These are phyloP conservation scores for Nepenthes alata DNA, from an alignment of 179 eudicot species.

Conservation along the genomic window DNA sequence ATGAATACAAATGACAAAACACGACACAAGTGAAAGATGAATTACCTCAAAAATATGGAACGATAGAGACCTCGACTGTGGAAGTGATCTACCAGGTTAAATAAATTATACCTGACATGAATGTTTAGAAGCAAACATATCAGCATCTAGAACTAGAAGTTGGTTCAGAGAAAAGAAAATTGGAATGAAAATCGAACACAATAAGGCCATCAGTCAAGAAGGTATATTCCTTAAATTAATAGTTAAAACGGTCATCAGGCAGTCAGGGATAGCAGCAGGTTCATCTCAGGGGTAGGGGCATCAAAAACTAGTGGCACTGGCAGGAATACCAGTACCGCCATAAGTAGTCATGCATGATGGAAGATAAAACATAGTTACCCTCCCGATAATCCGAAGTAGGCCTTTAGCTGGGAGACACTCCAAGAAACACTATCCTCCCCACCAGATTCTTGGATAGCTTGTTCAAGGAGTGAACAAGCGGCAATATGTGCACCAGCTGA, in stretches of 20 bases:
- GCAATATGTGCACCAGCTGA: conserved; percentile 99
- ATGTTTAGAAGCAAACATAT: conserved; percentile 5
- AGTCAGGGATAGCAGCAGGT: neutral
- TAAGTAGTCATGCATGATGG: neutral
- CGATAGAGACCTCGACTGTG: conserved; percentile 77
- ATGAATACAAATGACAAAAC: neutral
- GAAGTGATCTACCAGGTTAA: conserved; percentile 75
- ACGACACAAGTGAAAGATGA: conserved; percentile 4
- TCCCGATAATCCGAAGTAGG: conserved; percentile 95
- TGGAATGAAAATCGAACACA: too few relatives aligned
- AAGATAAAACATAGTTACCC: conserved; percentile 35
- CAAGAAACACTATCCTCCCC: conserved; percentile 49
- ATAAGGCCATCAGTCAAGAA: too few relatives aligned
- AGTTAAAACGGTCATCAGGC: too few relatives aligned
- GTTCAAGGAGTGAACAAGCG: conserved; percentile 78
- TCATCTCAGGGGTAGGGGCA: neutral
- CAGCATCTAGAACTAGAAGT: neutral
- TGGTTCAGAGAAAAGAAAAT: too few relatives aligned
- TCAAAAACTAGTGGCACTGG: neutral
- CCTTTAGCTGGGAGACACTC: conserved; percentile 75
- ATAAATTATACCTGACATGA: conserved; percentile 62
- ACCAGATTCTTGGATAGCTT: conserved; percentile 66
- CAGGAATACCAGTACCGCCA: neutral
- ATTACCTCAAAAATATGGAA: conserved; percentile 63
- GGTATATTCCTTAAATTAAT: too few relatives aligned